phyloP scores from a whole-genome alignment of 2,329 filamentous ascomycete species.

The Paraconiothyrium brasiliense region DNA sequence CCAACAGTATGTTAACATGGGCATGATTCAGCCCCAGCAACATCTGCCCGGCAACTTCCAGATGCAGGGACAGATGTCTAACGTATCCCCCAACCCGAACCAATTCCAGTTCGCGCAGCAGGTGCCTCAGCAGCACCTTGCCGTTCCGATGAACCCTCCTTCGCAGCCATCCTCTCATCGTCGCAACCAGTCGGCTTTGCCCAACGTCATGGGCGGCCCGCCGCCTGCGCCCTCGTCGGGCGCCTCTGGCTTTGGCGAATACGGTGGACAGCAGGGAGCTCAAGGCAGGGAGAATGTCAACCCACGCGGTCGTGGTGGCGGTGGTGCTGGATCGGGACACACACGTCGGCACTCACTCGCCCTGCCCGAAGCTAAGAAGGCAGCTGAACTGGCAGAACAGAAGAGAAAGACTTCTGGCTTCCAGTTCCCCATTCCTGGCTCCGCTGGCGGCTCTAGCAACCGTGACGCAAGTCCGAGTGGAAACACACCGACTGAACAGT shows the following conservation, averaged over 20 bases:
- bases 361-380: constrained; percentile 95
- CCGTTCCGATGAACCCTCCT: constrained; percentile 77
- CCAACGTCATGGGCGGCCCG: constrained; percentile 84
- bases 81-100: constrained; percentile 76
- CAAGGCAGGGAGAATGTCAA: constrained; percentile 73
- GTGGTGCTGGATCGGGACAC: constrained; percentile 75
- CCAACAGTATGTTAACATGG: constrained; percentile 98
- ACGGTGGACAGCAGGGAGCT: constrained; percentile 67
- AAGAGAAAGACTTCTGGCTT: constrained; percentile 94
- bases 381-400: constrained; percentile 94
- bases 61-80: constrained; percentile 77
- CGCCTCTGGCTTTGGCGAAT: constrained; percentile 86
- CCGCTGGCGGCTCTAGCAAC: constrained; percentile 66
- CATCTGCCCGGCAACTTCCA: constrained; percentile 69
- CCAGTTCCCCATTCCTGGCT: constrained; percentile 84
- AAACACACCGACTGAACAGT: constrained; percentile 40
- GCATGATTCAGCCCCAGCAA: constrained; percentile 89
- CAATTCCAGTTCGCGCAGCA: constrained; percentile 87
- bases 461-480: constrained; percentile 66
- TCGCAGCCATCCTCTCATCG: constrained; percentile 87
- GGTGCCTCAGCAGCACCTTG: constrained; percentile 65
- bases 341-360: constrained; percentile 94
- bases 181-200: constrained; percentile 96
- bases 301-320: constrained; percentile 77
- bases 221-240: constrained; percentile 92